These are phyloP conservation scores for Wickerhamomyces chaumierensis DNA, from an alignment of 805 yeast species.

Conservation along the genomic window DNA sequence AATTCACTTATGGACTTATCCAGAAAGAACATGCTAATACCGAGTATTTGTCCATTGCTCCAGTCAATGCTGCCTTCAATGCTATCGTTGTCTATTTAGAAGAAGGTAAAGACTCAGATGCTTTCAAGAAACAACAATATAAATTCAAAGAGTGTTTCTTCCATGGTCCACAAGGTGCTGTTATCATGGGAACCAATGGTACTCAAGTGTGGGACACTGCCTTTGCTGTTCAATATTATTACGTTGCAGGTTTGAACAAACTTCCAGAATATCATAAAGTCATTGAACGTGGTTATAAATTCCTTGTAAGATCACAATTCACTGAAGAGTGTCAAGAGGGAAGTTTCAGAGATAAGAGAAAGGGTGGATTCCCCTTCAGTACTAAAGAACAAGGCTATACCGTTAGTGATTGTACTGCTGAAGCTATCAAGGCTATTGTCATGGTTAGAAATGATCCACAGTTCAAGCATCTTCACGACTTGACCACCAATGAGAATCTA, in stretches of 20 bases:
- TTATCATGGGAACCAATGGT: slow-evolving; percentile 95
- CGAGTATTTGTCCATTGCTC: slow-evolving; percentile 79
- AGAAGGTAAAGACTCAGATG: slow-evolving; percentile 58
- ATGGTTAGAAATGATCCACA: slow-evolving; percentile 70
- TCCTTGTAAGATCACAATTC: slow-evolving; percentile 76
- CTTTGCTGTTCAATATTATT: slow-evolving; percentile 75
- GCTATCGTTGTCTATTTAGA: slow-evolving; percentile 58
- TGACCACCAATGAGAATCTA: slow-evolving; percentile 43
- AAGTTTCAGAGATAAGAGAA: slow-evolving; percentile 70
- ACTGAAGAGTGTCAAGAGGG: slow-evolving; percentile 68
- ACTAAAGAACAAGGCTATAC: slow-evolving; percentile 95
- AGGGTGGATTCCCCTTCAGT: slow-evolving; percentile 94
- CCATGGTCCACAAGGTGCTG: slow-evolving; percentile 84
- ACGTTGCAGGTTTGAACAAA: slow-evolving; percentile 70
- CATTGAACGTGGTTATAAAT: slow-evolving; percentile 56
- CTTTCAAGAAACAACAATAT: slow-evolving; percentile 41
- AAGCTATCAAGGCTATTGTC: slow-evolving; percentile 82
- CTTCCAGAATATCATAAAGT: slow-evolving; percentile 51
- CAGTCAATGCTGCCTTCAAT: slow-evolving; percentile 81
- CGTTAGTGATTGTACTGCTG: slow-evolving; percentile 95
- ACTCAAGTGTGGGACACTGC: slow-evolving; percentile 97
- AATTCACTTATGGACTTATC: slow-evolving; percentile 48
- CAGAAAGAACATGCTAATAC: slow-evolving; percentile 72
- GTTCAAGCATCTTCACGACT: slow-evolving; percentile 35
- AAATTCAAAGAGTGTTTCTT: slow-evolving; percentile 70